Conservation (phyloP, 2,329 filamentous ascomycete genomes). For the Phialophora chinensis region DNA sequence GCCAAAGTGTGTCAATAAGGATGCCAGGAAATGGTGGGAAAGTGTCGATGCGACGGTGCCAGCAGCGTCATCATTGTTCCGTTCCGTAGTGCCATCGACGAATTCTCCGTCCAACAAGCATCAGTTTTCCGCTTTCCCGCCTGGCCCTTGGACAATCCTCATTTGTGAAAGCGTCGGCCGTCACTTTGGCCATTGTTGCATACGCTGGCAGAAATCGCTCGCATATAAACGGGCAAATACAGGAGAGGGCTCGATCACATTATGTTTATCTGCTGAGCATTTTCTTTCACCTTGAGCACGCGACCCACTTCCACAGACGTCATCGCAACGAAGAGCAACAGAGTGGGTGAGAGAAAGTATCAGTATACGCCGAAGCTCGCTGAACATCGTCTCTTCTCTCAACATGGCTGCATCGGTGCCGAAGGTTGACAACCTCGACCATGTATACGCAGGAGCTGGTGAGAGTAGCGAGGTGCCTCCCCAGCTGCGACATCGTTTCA, state of each 20-base stretch:
- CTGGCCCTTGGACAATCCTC: neutral
- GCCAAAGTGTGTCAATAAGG: neutral
- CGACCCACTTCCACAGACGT: neutral
- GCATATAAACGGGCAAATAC: neutral
- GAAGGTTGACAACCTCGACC: conserved; percentile 35
- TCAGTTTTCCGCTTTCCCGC: neutral
- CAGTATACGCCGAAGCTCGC: neutral
- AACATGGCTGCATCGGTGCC: conserved; percentile 35
- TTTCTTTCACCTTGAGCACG: neutral
- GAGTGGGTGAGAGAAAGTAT: neutral
- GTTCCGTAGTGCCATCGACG: neutral
- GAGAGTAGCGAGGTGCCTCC: conserved; percentile 76
- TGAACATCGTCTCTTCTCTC: neutral
- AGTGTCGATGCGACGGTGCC: neutral
- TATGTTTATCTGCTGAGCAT: neutral
- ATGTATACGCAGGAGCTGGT: conserved; percentile 37
- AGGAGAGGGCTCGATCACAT: neutral
- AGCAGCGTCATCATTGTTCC: neutral
- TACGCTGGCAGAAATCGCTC: neutral
- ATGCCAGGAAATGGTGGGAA: neutral
- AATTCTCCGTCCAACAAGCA: neutral
- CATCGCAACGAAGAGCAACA: neutral
- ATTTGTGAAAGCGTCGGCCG: too few relatives aligned
- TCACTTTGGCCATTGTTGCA: neutral
- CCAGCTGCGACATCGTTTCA: conserved; percentile 76